phyloP scores from a whole-genome alignment of 2,329 filamentous ascomycete genomes.

The Thielaviopsis populi region DNA sequence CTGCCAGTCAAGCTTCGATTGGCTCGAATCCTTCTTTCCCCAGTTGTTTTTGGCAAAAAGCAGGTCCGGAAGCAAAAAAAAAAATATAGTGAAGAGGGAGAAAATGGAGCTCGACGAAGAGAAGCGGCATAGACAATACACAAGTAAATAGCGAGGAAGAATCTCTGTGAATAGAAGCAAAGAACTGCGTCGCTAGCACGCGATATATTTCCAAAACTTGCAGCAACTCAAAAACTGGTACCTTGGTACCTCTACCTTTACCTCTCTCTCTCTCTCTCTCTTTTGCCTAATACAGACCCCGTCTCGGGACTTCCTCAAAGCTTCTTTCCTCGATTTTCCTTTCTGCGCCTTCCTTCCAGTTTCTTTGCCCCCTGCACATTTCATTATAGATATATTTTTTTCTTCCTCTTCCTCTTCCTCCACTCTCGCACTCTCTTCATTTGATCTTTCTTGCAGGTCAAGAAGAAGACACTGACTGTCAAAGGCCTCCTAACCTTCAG shows the following conservation, averaged over 20 bases:
- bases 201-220: background rate
- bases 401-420: slow-evolving; percentile 4
- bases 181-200: background rate
- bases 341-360: slow-evolving; percentile 9
- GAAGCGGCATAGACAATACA: background rate
- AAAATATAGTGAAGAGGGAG: slow-evolving; percentile 9
- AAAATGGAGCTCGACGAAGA: background rate
- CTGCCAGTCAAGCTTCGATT: slow-evolving; percentile 10
- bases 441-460: slow-evolving; percentile 3
- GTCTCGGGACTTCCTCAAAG: background rate
- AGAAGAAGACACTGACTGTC: background rate
- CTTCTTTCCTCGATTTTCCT: slow-evolving; percentile 4
- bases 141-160: background rate
- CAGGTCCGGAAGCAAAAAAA: slow-evolving; percentile 5
- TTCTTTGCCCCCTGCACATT: slow-evolving; percentile 8
- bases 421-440: background rate
- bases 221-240: background rate
- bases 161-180: background rate
- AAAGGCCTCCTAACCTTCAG: slow-evolving; percentile 1
- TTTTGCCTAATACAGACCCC: background rate
- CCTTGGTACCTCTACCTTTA: background rate
- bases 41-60: slow-evolving; percentile 9
- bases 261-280: background rate
- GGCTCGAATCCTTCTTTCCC: slow-evolving; percentile 9
- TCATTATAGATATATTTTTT: slow-evolving; percentile 9